Evolutionary conservation across 768 basidiomycete genomes (phyloP).

Genomic region (Mycena alexandri): DNA sequence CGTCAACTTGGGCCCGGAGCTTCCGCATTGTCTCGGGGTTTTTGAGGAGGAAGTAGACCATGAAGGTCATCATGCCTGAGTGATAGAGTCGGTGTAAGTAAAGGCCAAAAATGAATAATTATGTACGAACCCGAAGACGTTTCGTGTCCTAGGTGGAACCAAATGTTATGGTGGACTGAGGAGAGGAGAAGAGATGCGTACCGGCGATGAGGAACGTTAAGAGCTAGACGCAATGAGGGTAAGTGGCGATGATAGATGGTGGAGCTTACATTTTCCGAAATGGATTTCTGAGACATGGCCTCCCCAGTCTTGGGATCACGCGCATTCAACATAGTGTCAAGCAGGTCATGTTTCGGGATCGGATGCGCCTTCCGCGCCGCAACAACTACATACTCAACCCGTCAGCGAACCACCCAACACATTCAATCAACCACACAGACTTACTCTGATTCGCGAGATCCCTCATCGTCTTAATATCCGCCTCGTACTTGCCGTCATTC

Average conservation of each 20-base stretch:
- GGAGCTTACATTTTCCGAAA: conserved; percentile 52
- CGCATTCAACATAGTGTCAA: conserved; percentile 60
- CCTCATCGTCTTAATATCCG: conserved; percentile 56
- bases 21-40: conserved; percentile 58
- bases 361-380: conserved; percentile 53
- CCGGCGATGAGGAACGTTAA: conserved; percentile 66
- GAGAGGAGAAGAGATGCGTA: too few species aligned
- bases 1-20: conserved; percentile 62
- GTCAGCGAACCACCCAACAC: too few species aligned
- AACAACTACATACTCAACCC: conserved; percentile 49
- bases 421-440: too few species aligned
- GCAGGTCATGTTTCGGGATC: conserved; percentile 56
- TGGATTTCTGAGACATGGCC: conserved; percentile 55
- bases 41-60: conserved; percentile 59
- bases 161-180: too few species aligned
- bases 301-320: conserved; percentile 61
- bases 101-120: too few species aligned
- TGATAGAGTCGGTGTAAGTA: too few species aligned
- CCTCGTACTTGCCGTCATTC: conserved; percentile 54
- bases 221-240: conserved; percentile 42
- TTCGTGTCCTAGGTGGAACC: conserved; percentile 40
- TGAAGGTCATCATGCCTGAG: conserved; percentile 56
- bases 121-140: too few species aligned
- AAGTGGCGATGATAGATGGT: background rate
- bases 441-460: conserved; percentile 56